Base-by-base conservation (phyloP, 306 rosid genomes). In the Dalbergia oliveri region DNA sequence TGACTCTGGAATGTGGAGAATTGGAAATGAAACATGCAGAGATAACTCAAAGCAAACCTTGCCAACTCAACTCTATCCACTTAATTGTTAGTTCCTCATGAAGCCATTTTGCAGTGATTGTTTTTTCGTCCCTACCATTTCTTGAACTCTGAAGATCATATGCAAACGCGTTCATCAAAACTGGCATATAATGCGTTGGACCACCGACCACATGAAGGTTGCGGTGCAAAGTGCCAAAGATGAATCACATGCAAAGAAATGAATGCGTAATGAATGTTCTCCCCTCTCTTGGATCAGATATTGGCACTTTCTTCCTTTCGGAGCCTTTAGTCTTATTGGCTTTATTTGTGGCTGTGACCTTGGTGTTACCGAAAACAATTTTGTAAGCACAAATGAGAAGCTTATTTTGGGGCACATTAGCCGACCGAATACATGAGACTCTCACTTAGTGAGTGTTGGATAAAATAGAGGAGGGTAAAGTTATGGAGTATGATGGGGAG, bases 291-390 rank as follows among this genome's bases (percentile, higher is more conserved):
- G 31, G 14, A 63, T 18, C 31, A 37, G 59, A 43, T 49, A 64
- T 51, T 76, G 41, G 34, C 39, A 34, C 62, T 57, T 54, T n/a
- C 62, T 33, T 33, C 3, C 63, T 63, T 63, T 76, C 41, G 4
- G 23, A n/a, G 59, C 59, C 59, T 54, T 15, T 8, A 33, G 3
- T 10, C 9, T 43, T 9, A 57, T 9, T 23, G 0, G 10, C 16
- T 18, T 19, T 18, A 18, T 57, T 0, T 19, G 66, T 61, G 41
- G 39, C 43, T 5, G 64, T 23, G 67, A 5, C 37, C 6, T 61
- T 31, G 31, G 33, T 31, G 1, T 16, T 61, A 23, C 21, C 0
- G 11, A 63, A 18, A 63, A 34, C 13, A 26, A 0, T 63, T 63
- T 33, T 63, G 45, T 33, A 6, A 34, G 43, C 10, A 63, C 64